Conservation (phyloP, 352 stramenopile species). For the Globisporangium megalacanthum region DNA sequence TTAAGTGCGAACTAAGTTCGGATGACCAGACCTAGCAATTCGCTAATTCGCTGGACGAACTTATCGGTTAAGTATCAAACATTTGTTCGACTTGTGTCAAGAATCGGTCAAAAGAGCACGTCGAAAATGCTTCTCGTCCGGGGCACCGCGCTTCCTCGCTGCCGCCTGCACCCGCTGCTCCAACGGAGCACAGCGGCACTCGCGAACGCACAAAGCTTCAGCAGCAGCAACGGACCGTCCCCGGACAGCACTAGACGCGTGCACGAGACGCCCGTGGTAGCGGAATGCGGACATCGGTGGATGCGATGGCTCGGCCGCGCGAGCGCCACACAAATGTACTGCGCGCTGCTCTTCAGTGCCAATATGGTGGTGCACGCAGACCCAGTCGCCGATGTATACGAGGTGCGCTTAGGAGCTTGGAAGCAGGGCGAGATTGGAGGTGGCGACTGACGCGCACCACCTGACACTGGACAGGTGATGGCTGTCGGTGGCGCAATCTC, state of each 20-base stretch:
- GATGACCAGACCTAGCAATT: too few relatives aligned
- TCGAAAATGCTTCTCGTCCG: too few relatives aligned
- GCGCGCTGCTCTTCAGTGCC: conserved; percentile 49
- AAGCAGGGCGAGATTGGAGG: too few relatives aligned
- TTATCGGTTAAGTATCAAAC: too few relatives aligned
- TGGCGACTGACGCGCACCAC: not conserved
- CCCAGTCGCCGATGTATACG: conserved; percentile 40
- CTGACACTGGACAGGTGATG: conserved; percentile 23
- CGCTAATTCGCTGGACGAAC: too few relatives aligned
- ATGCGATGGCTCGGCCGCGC: conserved; percentile 59
- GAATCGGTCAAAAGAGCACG: too few relatives aligned
- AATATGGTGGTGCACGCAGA: conserved; percentile 62
- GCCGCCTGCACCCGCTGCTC: too few relatives aligned
- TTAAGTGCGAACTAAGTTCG: too few relatives aligned
- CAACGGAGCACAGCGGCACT: not conserved
- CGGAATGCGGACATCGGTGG: conserved; percentile 36
- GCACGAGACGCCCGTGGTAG: conserved; percentile 47
- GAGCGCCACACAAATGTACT: conserved; percentile 74
- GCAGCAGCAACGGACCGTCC: conserved; percentile 6
- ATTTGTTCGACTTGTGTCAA: too few relatives aligned
- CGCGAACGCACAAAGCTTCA: not conserved
- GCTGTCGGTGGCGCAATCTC: conserved; percentile 51
- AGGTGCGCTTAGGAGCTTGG: conserved; percentile 16
- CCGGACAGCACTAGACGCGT: conserved; percentile 29
- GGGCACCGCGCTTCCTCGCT: too few relatives aligned